Evolutionary conservation across 306 rosid species (phyloP), one percentile per base, ranked within the genome.

Genomic region (Vigna angularis): DNA sequence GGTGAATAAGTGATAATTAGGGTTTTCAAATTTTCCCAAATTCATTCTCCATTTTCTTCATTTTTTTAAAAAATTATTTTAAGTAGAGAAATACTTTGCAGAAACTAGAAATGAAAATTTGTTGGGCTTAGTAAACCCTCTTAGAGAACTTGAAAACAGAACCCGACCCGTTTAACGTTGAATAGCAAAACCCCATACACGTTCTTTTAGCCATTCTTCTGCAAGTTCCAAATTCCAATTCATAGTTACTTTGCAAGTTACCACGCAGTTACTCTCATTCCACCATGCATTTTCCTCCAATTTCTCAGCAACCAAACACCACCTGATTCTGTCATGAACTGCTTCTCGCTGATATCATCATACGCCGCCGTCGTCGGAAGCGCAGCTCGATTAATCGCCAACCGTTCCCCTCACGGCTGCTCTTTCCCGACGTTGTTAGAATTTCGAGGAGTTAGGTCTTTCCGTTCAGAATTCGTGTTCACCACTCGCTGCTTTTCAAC

Each of bases 401-500:
- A 76, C 58, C 80, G 63, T 26, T 68, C 84, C 74, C 56, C 85
- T 9, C 30, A 65, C 77, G 58, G 83, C 22, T 32, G 28, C 82
- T 75, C 88, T 0, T 84, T 89, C 83, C 81, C 73, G 34, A 70
- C 30, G 15, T 79, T 61, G 58, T 57, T 79, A 28, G 52, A 51
- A n/a, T 57, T 58, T 9, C 17, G 30, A 40, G 40, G 38, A 48
- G 4, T 84, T 84, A 64, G 79, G 53, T 63, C 83, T 49, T 59
- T 57, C 28, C 57, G 62, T 69, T 85, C 84, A 11, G 79, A 79
- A 53, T 77, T 79, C 70, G 42, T 78, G 40, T 52, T 63, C 15
- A 55, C 88, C 1, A 24, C 77, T 73, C 92, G 73, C 40, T 89
- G 91, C 77, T 89, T 85, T 76, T 95, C 98, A 14, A 38, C 92